Evolutionary conservation across 2,329 filamentous ascomycete genomes (phyloP).

Genomic region (Cladosporium austrohemisphaericum): DNA sequence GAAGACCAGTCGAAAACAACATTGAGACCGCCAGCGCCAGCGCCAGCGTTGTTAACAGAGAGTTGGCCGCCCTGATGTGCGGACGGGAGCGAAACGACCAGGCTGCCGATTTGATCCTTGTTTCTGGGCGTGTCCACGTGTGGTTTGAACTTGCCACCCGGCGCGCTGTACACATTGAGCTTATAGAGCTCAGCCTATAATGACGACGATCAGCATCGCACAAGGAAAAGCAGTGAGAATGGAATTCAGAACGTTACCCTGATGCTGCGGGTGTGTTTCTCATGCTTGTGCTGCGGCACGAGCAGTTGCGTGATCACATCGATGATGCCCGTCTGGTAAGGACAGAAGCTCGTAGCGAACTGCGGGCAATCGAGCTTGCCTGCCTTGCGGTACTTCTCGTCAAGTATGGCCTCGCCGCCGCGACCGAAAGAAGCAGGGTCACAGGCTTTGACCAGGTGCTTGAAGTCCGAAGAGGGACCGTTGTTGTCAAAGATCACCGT

Average conservation of each 20-base stretch:
- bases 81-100: slow-evolving; percentile 24
- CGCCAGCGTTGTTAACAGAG: slow-evolving; percentile 40
- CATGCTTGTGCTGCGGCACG: slow-evolving; percentile 30
- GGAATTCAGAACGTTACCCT: background rate
- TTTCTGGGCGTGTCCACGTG: slow-evolving; percentile 30
- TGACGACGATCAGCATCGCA: background rate
- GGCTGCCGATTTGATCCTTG: slow-evolving; percentile 24
- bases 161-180: slow-evolving; percentile 44
- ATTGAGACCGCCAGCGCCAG: slow-evolving; percentile 16
- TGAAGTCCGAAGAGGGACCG: background rate
- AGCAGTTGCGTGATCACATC: slow-evolving; percentile 48
- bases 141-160: slow-evolving; percentile 23
- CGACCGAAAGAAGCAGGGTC: slow-evolving; percentile 50
- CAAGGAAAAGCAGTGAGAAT: too few relatives aligned
- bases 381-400: slow-evolving; percentile 53
- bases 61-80: slow-evolving; percentile 36
- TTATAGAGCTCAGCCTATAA: slow-evolving; percentile 56
- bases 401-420: slow-evolving; percentile 45
- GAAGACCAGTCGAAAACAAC: slow-evolving; percentile 43
- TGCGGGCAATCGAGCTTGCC: slow-evolving; percentile 45
- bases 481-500: background rate
- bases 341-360: slow-evolving; percentile 49
- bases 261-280: background rate
- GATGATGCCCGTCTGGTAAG: slow-evolving; percentile 52
- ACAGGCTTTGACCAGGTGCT: slow-evolving; percentile 21